Base-by-base conservation (phyloP, 306 rosid species). In the Dicorynia guianensis region DNA sequence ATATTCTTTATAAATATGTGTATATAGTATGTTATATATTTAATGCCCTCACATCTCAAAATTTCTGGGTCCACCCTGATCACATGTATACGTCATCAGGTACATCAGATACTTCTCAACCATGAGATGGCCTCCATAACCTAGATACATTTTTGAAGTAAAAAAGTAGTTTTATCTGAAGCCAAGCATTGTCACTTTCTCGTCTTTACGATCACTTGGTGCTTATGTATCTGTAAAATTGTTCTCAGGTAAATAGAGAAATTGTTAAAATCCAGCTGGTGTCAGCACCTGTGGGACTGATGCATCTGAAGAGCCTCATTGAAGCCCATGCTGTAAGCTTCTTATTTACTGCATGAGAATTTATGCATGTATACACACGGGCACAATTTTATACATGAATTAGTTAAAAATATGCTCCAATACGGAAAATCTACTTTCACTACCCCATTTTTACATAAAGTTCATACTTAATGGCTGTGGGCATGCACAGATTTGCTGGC, bases 241-340 rank as follows among this genome's bases (percentile, higher is more conserved):
- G 17, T 80, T 78, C 12, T 72, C 93, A 95, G 98, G 87, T 95
- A 67, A 95, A 95, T 80, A 88, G 87, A 75, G 98, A 95, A 86
- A 95, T 95, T 70, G 98, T 95, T 48, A 95, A 90, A 84, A 86
- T 90, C 87, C 98, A 95, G 65, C 87, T 97, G 69, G 91, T 95
- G 63, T 77, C 90, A 39, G 96, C 98, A 0, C 86, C 97, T 10
- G 98, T 86, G 71, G 98, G 97, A 73, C 98, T 92, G 88, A 88
- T 87, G 83, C 97, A 90, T 83, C 92, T 95, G 83, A 95, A 90
- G 89, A 90, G 66, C 88, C 96, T 95, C 7, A 92, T 95, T 55
- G 93, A 92, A 86, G 93, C 96, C 87, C 98, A 95, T 78, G 97
- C 92, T 80, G 98, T 95, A 92, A 95, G 98, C 60, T 56, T 79